A percentile compares a stretch with the other conserved stretches of the same genome.
Conservation (phyloP, 176 grass and related monocot genomes). For the Avena sativa region DNA sequence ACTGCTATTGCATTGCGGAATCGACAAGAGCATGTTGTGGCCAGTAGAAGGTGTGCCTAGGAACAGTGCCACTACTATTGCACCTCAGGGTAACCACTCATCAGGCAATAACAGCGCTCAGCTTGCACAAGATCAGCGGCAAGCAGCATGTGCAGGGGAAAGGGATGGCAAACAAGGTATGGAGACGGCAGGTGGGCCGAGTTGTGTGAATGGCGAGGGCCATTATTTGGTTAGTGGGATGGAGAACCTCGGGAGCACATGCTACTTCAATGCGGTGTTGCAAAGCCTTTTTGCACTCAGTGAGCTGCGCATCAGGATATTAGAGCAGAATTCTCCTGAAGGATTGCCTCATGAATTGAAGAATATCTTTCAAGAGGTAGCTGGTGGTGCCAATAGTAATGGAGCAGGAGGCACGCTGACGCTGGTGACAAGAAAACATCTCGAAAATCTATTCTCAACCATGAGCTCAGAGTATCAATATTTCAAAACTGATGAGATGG, state of each 20-base stretch:
- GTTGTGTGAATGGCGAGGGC: slow-evolving; percentile 31
- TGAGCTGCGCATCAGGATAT: slow-evolving; percentile 60
- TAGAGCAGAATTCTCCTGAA: slow-evolving; percentile 44
- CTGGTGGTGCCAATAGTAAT: slow-evolving; percentile 36
- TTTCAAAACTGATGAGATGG: too few relatives aligned
- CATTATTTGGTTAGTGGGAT: slow-evolving; percentile 71
- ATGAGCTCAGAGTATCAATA: too few relatives aligned
- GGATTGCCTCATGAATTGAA: slow-evolving; percentile 59
- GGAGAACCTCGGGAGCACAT: slow-evolving; percentile 74
- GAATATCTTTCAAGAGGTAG: slow-evolving; percentile 60
- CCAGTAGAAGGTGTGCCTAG: not conserved
- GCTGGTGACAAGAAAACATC: slow-evolving; percentile 51
- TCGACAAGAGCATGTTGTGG: slow-evolving; percentile 29
- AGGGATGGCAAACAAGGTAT: too few relatives aligned
- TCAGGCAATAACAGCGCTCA: not conserved
- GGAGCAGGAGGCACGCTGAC: slow-evolving; percentile 50
- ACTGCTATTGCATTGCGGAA: slow-evolving; percentile 36
- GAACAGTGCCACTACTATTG: not conserved
- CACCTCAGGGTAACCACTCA: not conserved
- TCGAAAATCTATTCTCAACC: too few relatives aligned
- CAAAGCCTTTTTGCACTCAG: slow-evolving; percentile 74
- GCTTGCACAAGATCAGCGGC: not conserved
- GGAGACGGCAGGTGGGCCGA: too few relatives aligned
- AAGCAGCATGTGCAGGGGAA: not conserved
- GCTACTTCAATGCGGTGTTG: slow-evolving; percentile 93